A percentile compares a stretch with the other conserved stretches of the same genome.
phyloP scores from a whole-genome alignment of 2,329 filamentous ascomycete species.

The Penicillium sp. region DNA sequence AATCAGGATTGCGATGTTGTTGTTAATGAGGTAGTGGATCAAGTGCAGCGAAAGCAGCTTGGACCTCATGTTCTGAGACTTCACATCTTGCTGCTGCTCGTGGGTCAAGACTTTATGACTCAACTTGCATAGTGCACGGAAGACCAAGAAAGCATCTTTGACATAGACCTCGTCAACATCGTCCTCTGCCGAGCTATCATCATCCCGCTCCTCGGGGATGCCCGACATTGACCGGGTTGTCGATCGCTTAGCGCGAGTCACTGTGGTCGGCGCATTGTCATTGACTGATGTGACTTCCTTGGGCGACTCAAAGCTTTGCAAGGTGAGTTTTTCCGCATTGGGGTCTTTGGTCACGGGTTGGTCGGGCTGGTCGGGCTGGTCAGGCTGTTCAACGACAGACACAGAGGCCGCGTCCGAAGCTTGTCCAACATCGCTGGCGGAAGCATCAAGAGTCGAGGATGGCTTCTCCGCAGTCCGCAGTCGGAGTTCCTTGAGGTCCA shows the following conservation, averaged over 20 bases:
- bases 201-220: conserved; percentile 40
- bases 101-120: conserved; percentile 88
- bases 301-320: conserved; percentile 69
- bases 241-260: conserved; percentile 60
- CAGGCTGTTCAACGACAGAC: conserved; percentile 41
- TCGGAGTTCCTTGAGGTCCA: conserved; percentile 84
- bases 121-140: conserved; percentile 95
- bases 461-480: conserved; percentile 46
- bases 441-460: conserved; percentile 36
- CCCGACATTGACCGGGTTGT: conserved; percentile 48
- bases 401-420: conserved; percentile 43
- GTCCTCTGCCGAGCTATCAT: conserved; percentile 51
- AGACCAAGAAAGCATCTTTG: conserved; percentile 94
- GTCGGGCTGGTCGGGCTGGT: conserved; percentile 47
- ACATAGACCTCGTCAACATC: conserved; percentile 95
- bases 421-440: conserved; percentile 51
- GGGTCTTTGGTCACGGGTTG: conserved; percentile 56
- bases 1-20: conserved; percentile 86
- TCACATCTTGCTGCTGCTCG: conserved; percentile 89
- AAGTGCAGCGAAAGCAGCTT: conserved; percentile 94
- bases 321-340: conserved; percentile 59
- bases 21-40: conserved; percentile 92
- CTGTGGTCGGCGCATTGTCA: conserved; percentile 68
- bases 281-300: conserved; percentile 68
- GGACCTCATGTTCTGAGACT: conserved; percentile 94